A percentile compares a stretch with the other conserved stretches of the same genome.
Evolutionary conservation across 768 basidiomycete species (phyloP).

Genomic region (Candolleomyces eurysporus): DNA sequence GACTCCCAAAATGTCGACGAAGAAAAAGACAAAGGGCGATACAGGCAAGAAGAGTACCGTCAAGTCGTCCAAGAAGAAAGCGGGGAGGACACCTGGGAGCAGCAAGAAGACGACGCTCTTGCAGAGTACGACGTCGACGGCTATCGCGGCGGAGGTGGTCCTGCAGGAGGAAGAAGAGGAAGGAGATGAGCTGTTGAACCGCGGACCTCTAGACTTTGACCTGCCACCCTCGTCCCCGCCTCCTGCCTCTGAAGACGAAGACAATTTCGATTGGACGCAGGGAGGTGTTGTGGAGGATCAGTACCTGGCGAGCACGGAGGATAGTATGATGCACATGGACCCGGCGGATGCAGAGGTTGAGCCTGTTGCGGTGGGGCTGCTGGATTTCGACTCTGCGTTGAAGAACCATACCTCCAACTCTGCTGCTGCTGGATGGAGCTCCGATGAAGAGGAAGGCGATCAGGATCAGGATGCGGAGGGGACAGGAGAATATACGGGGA

Average conservation of each 20-base stretch:
- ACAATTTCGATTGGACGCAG: conserved; percentile 20
- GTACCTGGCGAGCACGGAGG: conserved; percentile 15
- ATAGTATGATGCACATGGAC: conserved; percentile 30
- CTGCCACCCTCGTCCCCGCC: conserved; percentile 25
- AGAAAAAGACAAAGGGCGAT: conserved; percentile 1
- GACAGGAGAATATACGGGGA: conserved; percentile 68
- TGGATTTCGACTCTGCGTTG: conserved; percentile 22
- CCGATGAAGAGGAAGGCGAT: conserved; percentile 26
- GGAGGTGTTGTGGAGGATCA: background rate
- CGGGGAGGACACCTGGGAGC: background rate
- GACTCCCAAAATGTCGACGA: background rate
- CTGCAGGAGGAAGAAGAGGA: background rate
- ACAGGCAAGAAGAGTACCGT: background rate
- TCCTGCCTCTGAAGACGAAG: conserved; percentile 2
- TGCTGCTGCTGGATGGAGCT: conserved; percentile 30
- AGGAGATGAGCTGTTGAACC: background rate
- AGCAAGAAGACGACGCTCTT: background rate
- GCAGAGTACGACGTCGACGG: background rate
- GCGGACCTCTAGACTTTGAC: background rate
- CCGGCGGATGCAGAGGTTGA: conserved; percentile 23
- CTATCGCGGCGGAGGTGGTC: background rate
- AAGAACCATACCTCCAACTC: conserved; percentile 18
- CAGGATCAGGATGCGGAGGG: conserved; percentile 25
- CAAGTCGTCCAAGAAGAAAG: background rate
- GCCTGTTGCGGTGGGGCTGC: conserved; percentile 21